A percentile compares a stretch with the other conserved stretches of the same genome.
These are phyloP conservation scores for Cercospora sp. DNA, from an alignment of 2,329 filamentous ascomycete genomes.

Conservation along the genomic window DNA sequence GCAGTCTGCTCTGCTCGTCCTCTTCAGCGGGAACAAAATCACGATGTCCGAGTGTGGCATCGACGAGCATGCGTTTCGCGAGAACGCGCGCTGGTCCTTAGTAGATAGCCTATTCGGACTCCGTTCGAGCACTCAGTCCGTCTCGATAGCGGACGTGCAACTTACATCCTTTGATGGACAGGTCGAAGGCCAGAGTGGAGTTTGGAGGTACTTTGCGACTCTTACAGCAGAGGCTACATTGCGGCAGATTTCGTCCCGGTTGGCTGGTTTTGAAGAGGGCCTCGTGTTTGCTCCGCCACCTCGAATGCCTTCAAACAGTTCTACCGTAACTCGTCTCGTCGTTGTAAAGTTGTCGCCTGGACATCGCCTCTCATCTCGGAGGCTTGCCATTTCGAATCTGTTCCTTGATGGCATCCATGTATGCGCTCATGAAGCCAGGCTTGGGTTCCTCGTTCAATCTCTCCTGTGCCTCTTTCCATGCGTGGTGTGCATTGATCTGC, in stretches of 20 bases:
- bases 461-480: slow-evolving; percentile 31
- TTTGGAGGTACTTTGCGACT: neutral
- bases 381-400: slow-evolving; percentile 32
- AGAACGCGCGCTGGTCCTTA: neutral
- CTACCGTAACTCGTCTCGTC: neutral
- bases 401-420: slow-evolving; percentile 34
- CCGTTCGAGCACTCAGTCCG: neutral
- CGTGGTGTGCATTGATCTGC: slow-evolving; percentile 29
- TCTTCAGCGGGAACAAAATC: neutral
- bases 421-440: slow-evolving; percentile 34
- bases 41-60: neutral
- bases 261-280: neutral
- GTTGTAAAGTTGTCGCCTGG: neutral
- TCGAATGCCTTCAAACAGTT: neutral
- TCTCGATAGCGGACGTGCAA: neutral
- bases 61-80: neutral
- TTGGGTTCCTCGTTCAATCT: slow-evolving; percentile 21
- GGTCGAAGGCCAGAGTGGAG: neutral
- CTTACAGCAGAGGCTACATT: neutral
- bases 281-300: neutral
- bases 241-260: neutral
- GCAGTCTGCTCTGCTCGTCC: neutral
- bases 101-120: neutral
- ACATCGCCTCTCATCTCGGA: slow-evolving; percentile 17
- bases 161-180: neutral